phyloP scores from a whole-genome alignment of 805 yeast genomes.

The Nakazawaea ernobii region DNA sequence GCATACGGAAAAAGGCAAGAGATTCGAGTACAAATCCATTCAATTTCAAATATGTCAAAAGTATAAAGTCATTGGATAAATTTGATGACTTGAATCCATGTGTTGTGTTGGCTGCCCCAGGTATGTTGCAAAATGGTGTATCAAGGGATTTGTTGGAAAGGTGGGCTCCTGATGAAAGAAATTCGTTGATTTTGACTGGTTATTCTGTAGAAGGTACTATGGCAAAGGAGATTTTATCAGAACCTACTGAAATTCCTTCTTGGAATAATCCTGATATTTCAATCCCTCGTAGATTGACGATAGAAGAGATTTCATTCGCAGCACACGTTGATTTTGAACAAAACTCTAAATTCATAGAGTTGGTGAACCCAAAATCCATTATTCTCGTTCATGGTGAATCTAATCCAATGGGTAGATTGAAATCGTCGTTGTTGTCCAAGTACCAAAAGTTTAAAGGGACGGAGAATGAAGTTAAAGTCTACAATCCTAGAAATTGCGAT shows the following conservation, averaged over 20 bases:
- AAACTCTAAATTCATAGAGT: slow-evolving; percentile 84
- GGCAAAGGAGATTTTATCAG: slow-evolving; percentile 85
- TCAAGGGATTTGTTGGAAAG: slow-evolving; percentile 86
- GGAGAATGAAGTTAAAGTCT: slow-evolving; percentile 84
- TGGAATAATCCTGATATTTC: slow-evolving; percentile 71
- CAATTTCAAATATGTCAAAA: slow-evolving; percentile 78
- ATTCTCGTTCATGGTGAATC: slow-evolving; percentile 96
- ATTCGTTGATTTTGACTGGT: slow-evolving; percentile 86
- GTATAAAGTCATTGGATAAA: slow-evolving; percentile 70
- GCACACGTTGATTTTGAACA: slow-evolving; percentile 98
- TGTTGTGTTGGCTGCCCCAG: slow-evolving; percentile 95
- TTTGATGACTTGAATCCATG: slow-evolving; percentile 94
- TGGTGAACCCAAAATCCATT: slow-evolving; percentile 77
- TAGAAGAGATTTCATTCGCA: slow-evolving; percentile 97
- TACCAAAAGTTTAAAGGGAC: slow-evolving; percentile 79
- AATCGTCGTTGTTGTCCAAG: slow-evolving; percentile 85
- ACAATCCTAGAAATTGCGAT: slow-evolving; percentile 88
- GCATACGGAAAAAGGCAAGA: slow-evolving; percentile 66
- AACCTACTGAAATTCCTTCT: slow-evolving; percentile 88
- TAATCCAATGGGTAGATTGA: slow-evolving; percentile 96
- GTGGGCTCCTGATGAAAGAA: slow-evolving; percentile 97
- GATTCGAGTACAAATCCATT: slow-evolving; percentile 86
- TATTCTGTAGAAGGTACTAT: slow-evolving; percentile 97
- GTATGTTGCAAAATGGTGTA: slow-evolving; percentile 96
- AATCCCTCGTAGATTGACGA: slow-evolving; percentile 79